Percentiles rank a stretch among this genome's conserved stretches.
phyloP scores from a whole-genome alignment of 2,329 filamentous ascomycete species.

The Biscogniauxia mediterranea region DNA sequence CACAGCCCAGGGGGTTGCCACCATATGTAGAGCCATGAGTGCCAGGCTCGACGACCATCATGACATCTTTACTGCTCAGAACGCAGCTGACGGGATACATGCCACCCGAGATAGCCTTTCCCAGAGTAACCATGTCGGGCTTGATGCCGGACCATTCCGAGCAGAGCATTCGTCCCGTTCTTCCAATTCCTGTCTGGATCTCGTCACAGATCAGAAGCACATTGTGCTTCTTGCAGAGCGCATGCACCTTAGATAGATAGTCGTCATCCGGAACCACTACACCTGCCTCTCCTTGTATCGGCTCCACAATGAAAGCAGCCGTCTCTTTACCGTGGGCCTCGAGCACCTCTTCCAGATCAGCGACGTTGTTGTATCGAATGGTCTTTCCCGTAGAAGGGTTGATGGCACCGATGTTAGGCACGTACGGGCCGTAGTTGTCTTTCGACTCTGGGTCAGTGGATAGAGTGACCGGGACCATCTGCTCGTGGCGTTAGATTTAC shows the following conservation, averaged over 20 bases:
- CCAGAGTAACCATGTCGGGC: constrained; percentile 90
- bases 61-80: constrained; percentile 81
- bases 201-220: constrained; percentile 96
- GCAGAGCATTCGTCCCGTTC: constrained; percentile 91
- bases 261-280: constrained; percentile 91
- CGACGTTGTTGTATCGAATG: constrained; percentile 84
- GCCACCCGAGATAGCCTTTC: constrained; percentile 96
- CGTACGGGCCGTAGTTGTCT: constrained; percentile 94
- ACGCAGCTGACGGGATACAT: constrained; percentile 99
- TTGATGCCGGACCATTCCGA: constrained; percentile 93
- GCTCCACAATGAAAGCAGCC: constrained; percentile 91
- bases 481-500: constrained; percentile 14
- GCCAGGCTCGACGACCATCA: constrained; percentile 93
- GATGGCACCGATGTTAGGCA: constrained; percentile 79
- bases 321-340: constrained; percentile 80
- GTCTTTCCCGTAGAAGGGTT: constrained; percentile 73
- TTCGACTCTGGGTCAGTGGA: constrained; percentile 94
- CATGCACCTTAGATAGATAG: constrained; percentile 78
- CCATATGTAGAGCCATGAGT: constrained; percentile 99
- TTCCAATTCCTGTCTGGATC: constrained; percentile 96
- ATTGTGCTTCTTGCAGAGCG: constrained; percentile 91
- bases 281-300: constrained; percentile 95
- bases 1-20: constrained; percentile 92
- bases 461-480: constrained; percentile 94
- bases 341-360: constrained; percentile 75